Evolutionary conservation across 352 stramenopile genomes (phyloP).

Genomic region (Phytophthora citrophthora): DNA sequence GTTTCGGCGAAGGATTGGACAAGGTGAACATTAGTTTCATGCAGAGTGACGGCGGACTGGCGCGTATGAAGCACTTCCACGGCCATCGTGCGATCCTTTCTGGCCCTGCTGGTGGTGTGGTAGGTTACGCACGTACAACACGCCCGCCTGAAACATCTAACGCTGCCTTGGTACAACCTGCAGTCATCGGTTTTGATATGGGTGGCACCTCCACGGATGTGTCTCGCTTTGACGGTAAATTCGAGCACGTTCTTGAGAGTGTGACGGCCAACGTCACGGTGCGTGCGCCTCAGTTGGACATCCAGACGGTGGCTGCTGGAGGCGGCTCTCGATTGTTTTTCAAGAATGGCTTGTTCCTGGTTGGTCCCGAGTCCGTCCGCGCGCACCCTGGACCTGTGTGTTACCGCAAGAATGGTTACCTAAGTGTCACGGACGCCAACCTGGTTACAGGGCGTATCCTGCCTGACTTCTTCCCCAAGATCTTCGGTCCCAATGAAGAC

Average conservation of each 20-base stretch:
- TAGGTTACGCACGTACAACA: slow-evolving; percentile 97
- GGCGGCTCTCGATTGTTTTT: slow-evolving; percentile 97
- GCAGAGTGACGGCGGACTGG: slow-evolving; percentile 98
- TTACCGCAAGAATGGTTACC: slow-evolving; percentile 96
- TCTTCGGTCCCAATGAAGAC: slow-evolving; percentile 98
- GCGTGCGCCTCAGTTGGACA: slow-evolving; percentile 98
- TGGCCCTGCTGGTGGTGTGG: slow-evolving; percentile 93
- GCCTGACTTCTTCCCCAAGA: slow-evolving; percentile 97
- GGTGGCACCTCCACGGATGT: slow-evolving; percentile 98
- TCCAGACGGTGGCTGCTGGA: slow-evolving; percentile 98
- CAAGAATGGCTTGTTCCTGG: slow-evolving; percentile 96
- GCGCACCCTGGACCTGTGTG: slow-evolving; percentile 97
- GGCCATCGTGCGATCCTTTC: slow-evolving; percentile 95
- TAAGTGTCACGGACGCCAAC: slow-evolving; percentile 99
- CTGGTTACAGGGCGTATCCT: slow-evolving; percentile 97
- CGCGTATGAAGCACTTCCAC: slow-evolving; percentile 94
- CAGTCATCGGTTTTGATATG: slow-evolving; percentile 99
- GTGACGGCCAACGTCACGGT: slow-evolving; percentile 98
- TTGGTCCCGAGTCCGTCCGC: slow-evolving; percentile 97
- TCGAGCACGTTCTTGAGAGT: slow-evolving; percentile 99
- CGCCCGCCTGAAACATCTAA: slow-evolving; percentile 46
- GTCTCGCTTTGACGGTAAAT: slow-evolving; percentile 95
- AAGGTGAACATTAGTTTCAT: slow-evolving; percentile 97
- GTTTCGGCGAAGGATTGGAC: slow-evolving; percentile 94
- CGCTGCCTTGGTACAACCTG: slow-evolving; percentile 23